Evolutionary conservation across 2,329 filamentous ascomycete species (phyloP).

Genomic region (Dactylellina haptotyla): DNA sequence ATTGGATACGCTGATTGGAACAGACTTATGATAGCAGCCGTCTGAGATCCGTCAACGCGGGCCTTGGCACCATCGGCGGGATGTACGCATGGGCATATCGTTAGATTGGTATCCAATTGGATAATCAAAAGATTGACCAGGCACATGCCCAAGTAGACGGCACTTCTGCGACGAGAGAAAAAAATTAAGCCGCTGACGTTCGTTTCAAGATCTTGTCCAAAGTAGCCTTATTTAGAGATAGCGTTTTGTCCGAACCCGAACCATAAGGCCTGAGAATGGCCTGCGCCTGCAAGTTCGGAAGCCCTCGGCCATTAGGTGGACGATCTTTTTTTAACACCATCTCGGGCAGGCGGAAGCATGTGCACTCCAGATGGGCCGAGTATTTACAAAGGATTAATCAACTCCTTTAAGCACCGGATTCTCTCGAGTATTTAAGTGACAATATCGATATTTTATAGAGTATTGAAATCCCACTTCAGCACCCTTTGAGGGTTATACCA

Average conservation of each 20-base stretch:
- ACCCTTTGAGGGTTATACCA: not conserved
- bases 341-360: conserved; percentile 45
- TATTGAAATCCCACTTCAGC: not conserved
- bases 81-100: conserved; percentile 1
- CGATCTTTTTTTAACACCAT: not conserved
- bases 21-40: not conserved
- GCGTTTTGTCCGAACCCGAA: not conserved
- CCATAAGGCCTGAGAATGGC: no score
- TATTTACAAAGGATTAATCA: no score
- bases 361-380: not conserved
- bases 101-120: conserved; percentile 3
- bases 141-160: not conserved
- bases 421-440: no score
- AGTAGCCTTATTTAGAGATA: not conserved
- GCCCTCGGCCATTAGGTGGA: not conserved
- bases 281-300: no score
- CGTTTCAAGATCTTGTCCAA: not conserved
- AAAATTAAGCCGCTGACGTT: conserved; percentile 8
- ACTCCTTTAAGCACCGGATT: no score
- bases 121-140: conserved; percentile 6
- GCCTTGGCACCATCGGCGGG: not conserved
- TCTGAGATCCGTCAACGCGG: conserved; percentile 8
- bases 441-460: not conserved
- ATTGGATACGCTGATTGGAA: not conserved
- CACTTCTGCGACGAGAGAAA: not conserved